Percentiles rank a stretch among this genome's conserved stretches.
Evolutionary conservation across 345 rosid species (phyloP).

Genomic region (Salix viminalis): DNA sequence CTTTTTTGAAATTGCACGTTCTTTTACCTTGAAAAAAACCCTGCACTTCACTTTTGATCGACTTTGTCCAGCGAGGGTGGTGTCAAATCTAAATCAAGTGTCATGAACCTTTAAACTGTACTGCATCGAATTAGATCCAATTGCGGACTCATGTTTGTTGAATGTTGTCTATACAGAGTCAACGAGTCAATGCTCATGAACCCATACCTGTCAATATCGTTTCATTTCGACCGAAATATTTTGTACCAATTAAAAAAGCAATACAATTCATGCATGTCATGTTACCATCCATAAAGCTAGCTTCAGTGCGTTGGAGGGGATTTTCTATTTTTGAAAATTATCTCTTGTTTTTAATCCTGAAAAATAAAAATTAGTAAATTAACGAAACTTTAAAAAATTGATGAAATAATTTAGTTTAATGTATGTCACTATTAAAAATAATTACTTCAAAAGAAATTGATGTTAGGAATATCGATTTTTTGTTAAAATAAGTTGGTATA

Average conservation of each 20-base stretch:
- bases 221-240: accelerated
- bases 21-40: constrained; percentile 14
- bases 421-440: too few species aligned
- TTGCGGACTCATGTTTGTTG: not conserved
- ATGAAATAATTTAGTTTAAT: too few species aligned
- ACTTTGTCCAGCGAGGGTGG: not conserved
- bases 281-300: not conserved
- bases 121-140: not conserved
- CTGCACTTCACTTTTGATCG: constrained; percentile 3
- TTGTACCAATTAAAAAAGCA: too few species aligned
- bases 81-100: not conserved
- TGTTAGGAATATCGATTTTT: too few species aligned
- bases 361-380: too few species aligned
- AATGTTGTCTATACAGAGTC: not conserved
- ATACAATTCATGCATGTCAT: not conserved
- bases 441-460: too few species aligned
- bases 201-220: too few species aligned
- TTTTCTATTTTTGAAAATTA: too few species aligned
- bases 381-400: too few species aligned
- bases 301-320: not conserved
- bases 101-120: not conserved
- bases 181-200: not conserved
- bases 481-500: too few species aligned
- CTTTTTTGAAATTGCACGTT: constrained; percentile 10
- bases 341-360: too few species aligned